Conservation (phyloP, 2,329 filamentous ascomycete genomes). For the Epichloe glyceriae region DNA sequence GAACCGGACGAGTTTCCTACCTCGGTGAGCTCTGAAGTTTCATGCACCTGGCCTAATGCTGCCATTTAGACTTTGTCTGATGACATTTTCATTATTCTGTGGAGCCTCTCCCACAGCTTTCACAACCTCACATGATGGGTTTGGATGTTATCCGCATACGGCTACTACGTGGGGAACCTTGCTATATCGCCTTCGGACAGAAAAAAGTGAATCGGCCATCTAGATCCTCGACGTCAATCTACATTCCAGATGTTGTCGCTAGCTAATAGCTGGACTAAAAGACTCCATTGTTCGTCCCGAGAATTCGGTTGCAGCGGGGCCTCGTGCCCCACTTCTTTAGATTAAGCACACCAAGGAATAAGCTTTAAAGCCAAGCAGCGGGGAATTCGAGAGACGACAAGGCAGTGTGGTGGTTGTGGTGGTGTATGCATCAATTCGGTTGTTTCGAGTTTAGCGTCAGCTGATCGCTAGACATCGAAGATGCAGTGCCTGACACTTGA, state of each 20-base stretch:
- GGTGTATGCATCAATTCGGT: not conserved
- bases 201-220: not conserved
- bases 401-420: not conserved
- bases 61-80: not conserved
- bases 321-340: too few species aligned
- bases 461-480: not conserved
- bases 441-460: not conserved
- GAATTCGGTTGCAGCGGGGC: not conserved
- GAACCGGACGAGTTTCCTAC: not conserved
- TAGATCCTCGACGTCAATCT: not conserved
- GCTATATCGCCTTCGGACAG: not conserved
- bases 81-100: not conserved
- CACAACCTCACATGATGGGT: not conserved
- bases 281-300: not conserved
- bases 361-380: not conserved
- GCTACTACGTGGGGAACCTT: not conserved
- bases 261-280: not conserved
- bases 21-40: not conserved
- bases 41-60: too few species aligned
- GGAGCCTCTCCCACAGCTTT: not conserved
- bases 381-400: not conserved
- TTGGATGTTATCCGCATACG: not conserved
- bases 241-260: not conserved
- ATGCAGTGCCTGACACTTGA: not conserved
- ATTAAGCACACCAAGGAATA: not conserved